A percentile compares a stretch with the other conserved stretches of the same genome.
Evolutionary conservation across 148 eudicot genomes (phyloP).

Genomic region (Nepenthes gracilis): DNA sequence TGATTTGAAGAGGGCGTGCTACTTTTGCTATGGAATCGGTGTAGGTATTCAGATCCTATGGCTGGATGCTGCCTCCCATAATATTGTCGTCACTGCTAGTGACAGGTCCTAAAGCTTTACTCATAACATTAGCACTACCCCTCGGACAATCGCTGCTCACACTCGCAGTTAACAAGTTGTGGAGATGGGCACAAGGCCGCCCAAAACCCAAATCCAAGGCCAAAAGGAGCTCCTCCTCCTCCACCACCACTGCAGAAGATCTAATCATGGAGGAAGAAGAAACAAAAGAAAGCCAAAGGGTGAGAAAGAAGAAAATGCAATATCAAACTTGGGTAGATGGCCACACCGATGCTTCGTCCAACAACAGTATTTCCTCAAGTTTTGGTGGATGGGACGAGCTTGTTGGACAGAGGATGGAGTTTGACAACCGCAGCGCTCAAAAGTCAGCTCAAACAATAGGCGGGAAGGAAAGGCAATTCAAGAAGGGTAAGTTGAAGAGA

Average conservation of each 20-base stretch:
- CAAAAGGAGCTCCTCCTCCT: slow-evolving; percentile 18
- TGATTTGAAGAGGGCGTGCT: neutral
- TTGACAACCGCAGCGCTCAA: neutral
- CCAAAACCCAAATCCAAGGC: slow-evolving; percentile 16
- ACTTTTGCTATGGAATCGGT: slow-evolving; percentile 5
- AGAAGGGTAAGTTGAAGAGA: slow-evolving; percentile 13
- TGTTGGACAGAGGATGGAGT: neutral
- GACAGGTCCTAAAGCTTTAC: slow-evolving; percentile 81
- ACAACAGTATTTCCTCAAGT: slow-evolving; percentile 10
- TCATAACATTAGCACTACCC: slow-evolving; percentile 48
- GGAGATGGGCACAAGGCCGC: slow-evolving; percentile 12
- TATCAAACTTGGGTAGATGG: slow-evolving; percentile 29
- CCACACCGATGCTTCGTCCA: slow-evolving; percentile 12
- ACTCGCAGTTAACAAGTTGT: slow-evolving; percentile 37
- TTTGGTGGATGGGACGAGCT: slow-evolving; percentile 91
- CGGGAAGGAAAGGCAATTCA: slow-evolving; percentile 3
- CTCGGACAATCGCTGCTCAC: slow-evolving; percentile 44
- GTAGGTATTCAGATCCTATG: slow-evolving; percentile 70
- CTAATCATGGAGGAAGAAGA: slow-evolving; percentile 13
- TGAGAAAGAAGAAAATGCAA: slow-evolving; percentile 15
- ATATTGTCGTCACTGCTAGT: slow-evolving; percentile 46
- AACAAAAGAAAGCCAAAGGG: slow-evolving; percentile 4
- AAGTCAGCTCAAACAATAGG: neutral
- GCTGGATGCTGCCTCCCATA: slow-evolving; percentile 53
- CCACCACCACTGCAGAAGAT: slow-evolving; percentile 7